Evolutionary conservation across 306 rosid genomes (phyloP).

Genomic region (Mimosa bimucronata): DNA sequence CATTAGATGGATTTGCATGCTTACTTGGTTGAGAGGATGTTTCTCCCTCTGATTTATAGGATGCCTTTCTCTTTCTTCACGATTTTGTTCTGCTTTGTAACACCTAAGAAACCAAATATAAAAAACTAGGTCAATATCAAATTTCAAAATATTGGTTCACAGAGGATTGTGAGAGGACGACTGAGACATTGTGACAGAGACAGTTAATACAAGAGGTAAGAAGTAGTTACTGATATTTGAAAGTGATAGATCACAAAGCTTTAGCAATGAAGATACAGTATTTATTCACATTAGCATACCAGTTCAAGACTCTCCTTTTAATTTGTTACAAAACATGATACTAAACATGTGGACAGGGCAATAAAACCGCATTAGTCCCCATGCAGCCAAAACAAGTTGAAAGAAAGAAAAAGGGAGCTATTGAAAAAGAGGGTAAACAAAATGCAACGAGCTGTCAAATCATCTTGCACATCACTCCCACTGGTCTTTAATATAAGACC

Average conservation of each 20-base stretch:
- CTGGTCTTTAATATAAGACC: no score
- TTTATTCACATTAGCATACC: neutral
- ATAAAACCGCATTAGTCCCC: neutral
- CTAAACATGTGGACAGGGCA: neutral
- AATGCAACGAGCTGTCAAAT: neutral
- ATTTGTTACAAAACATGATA: neutral
- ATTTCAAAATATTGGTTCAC: neutral
- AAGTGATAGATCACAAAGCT: neutral
- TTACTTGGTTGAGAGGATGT: slow-evolving; percentile 73
- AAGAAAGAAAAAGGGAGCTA: neutral
- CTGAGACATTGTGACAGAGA: neutral
- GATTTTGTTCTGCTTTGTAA: slow-evolving; percentile 77
- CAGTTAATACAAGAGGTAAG: neutral
- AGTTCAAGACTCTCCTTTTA: neutral
- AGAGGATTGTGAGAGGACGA: neutral
- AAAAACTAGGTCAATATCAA: slow-evolving; percentile 7
- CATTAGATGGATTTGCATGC: slow-evolving; percentile 36
- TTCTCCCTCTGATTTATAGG: slow-evolving; percentile 88
- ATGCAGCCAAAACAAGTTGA: neutral
- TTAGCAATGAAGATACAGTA: neutral
- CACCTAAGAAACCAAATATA: slow-evolving; percentile 59
- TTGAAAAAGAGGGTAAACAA: neutral
- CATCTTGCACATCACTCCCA: neutral
- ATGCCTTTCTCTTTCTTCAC: slow-evolving; percentile 92
- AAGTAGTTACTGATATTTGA: neutral